Conservation (phyloP, 495 filamentous ascomycete genomes). For the Podospora fimiseda region DNA sequence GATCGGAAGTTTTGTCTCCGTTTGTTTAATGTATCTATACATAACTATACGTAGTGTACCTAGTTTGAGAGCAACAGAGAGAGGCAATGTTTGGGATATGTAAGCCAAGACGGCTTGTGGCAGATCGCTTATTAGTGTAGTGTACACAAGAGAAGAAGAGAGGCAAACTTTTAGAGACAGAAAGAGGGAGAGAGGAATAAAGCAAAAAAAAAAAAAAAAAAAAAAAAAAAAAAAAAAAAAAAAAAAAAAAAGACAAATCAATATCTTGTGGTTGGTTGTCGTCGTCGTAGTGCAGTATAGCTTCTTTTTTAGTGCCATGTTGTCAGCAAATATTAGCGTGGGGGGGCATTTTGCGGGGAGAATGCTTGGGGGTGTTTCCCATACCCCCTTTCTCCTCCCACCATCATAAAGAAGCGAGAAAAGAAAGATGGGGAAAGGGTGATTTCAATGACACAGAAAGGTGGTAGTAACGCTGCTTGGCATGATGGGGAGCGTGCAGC, state of each 20-base stretch:
- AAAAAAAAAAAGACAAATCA: neutral
- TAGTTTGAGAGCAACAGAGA: neutral
- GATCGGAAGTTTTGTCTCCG: too few relatives aligned
- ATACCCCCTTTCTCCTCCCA: neutral
- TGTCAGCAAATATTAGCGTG: neutral
- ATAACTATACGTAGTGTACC: too few relatives aligned
- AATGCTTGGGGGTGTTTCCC: neutral
- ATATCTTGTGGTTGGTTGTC: neutral
- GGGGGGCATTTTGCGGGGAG: neutral
- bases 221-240: neutral
- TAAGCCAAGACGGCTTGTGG: conserved; percentile 16
- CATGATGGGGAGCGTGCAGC: neutral
- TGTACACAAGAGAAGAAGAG: neutral
- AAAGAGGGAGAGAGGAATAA: neutral
- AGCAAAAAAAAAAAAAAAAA: neutral
- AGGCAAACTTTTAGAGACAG: neutral
- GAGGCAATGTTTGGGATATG: conserved; percentile 1
- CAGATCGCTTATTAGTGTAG: conserved; percentile 7
- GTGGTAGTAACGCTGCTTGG: neutral
- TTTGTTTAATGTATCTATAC: too few relatives aligned
- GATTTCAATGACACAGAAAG: neutral
- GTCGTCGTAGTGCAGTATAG: neutral
- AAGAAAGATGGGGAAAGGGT: neutral
- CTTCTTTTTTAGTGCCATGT: too few relatives aligned
- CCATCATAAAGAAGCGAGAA: neutral